Percentiles rank a stretch among this genome's conserved stretches.
phyloP scores from a whole-genome alignment of 768 basidiomycete genomes.

The Mycena sanguinolenta region DNA sequence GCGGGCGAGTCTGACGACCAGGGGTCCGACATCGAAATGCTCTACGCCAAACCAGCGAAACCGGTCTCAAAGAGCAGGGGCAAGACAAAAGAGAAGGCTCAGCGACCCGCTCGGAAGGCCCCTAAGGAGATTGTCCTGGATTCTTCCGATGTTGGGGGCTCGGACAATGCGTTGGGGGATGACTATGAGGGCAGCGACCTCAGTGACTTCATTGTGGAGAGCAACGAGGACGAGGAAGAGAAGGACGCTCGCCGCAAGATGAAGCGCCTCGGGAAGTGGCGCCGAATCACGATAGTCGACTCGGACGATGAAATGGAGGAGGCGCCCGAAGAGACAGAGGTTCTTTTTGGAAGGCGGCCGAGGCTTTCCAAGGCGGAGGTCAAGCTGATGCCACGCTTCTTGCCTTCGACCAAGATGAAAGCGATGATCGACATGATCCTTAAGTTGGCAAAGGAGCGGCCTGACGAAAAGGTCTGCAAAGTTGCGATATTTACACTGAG shows the following conservation, averaged over 20 bases:
- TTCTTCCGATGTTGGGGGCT: slow-evolving; percentile 45
- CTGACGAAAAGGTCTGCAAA: slow-evolving; percentile 71
- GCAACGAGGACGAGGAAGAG: slow-evolving; percentile 69
- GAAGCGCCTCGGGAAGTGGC: slow-evolving; percentile 54
- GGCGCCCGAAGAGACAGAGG: slow-evolving; percentile 55
- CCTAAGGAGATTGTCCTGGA: slow-evolving; percentile 37
- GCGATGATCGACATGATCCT: slow-evolving; percentile 75
- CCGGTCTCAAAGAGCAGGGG: slow-evolving; percentile 44
- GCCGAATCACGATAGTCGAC: slow-evolving; percentile 52
- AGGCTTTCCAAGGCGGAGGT: slow-evolving; percentile 50
- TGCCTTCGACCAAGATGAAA: slow-evolving; percentile 84
- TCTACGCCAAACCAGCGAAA: slow-evolving; percentile 39
- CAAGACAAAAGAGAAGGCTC: slow-evolving; percentile 41
- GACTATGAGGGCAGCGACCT: slow-evolving; percentile 59
- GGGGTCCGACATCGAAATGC: slow-evolving; percentile 50
- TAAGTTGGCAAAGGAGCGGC: slow-evolving; percentile 57
- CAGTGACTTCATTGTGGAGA: slow-evolving; percentile 66
- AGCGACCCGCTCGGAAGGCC: slow-evolving; percentile 37
- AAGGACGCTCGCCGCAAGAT: slow-evolving; percentile 54
- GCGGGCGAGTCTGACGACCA: slow-evolving; percentile 39
- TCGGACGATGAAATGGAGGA: slow-evolving; percentile 57
- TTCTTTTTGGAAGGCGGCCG: slow-evolving; percentile 56
- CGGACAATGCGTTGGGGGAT: slow-evolving; percentile 48
- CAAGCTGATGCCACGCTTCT: slow-evolving; percentile 65
- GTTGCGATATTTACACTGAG: background rate